Conservation (phyloP, 2,329 filamentous ascomycete species). For the Penicillium sp. region DNA sequence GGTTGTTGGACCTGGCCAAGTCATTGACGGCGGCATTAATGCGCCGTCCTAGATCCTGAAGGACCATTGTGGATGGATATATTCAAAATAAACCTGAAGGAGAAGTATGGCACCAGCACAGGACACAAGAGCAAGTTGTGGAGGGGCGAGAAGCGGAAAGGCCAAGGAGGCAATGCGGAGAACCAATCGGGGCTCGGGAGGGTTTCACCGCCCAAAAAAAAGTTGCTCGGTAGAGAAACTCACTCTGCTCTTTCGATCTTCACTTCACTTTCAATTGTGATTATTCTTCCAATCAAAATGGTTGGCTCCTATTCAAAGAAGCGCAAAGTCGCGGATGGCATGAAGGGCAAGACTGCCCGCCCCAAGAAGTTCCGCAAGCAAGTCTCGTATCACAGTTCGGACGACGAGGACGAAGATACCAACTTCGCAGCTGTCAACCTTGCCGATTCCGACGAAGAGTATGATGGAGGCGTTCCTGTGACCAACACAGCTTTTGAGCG, state of each 20-base stretch:
- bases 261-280: constrained; percentile 13
- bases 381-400: constrained; percentile 62
- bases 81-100: constrained; percentile 5
- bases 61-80: constrained; percentile 69
- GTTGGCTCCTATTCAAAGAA: constrained; percentile 48
- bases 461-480: constrained; percentile 21
- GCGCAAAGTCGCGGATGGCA: constrained; percentile 61
- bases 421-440: constrained; percentile 54
- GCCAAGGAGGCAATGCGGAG: constrained; percentile 30
- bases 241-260: constrained; percentile 8
- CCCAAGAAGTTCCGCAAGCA: constrained; percentile 64
- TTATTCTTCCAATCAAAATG: constrained; percentile 32
- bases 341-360: constrained; percentile 53
- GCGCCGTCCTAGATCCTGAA: constrained; percentile 97
- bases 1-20: constrained; percentile 84
- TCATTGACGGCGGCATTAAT: constrained; percentile 96
- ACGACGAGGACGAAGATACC: constrained; percentile 53
- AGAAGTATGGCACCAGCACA: constrained; percentile 8
- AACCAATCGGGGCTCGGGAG: constrained; percentile 34
- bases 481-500: constrained; percentile 10
- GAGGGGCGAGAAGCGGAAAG: constrained; percentile 25
- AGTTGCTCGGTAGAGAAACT: constrained; percentile 22
- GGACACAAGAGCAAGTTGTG: constrained; percentile 8
- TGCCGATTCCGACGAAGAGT: constrained; percentile 47
- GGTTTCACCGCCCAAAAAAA: constrained; percentile 36